Conservation (phyloP, 78 protist species). For the Cavenderia fasciculata region DNA sequence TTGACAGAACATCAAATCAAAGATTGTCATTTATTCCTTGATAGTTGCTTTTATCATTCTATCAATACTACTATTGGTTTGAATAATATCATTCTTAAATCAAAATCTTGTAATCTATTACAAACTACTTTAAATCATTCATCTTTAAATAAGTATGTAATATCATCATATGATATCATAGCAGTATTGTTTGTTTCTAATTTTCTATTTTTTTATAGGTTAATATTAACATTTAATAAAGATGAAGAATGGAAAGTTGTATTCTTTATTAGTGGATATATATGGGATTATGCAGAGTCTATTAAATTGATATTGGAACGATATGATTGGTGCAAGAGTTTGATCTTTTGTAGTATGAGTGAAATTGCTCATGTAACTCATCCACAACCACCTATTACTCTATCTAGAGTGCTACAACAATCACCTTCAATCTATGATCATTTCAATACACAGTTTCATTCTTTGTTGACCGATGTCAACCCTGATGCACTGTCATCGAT, state of each 20-base stretch:
- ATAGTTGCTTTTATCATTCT: not conserved
- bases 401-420: too few species aligned
- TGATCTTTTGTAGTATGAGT: constrained; percentile 2
- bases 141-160: not conserved
- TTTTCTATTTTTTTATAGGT: not conserved
- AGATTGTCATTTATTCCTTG: constrained; percentile 32
- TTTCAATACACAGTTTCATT: too few species aligned
- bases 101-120: not conserved
- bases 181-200: not conserved
- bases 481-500: too few species aligned
- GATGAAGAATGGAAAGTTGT: not conserved
- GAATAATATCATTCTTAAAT: not conserved
- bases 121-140: too few species aligned
- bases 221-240: not conserved
- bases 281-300: constrained; percentile 25
- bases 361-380: constrained; percentile 58
- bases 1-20: constrained; percentile 4
- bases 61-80: constrained; percentile 14
- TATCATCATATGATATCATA: not conserved
- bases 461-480: too few species aligned
- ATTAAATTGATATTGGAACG: constrained; percentile 4
- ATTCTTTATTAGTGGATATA: constrained; percentile 18
- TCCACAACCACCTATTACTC: constrained; percentile 5
- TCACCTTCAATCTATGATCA: too few species aligned
- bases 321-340: not conserved